Percentiles rank a stretch among this genome's conserved stretches.
These are phyloP conservation scores for Scenedesmus sp. DNA, from an alignment of 163 green algal genomes.

Conservation along the genomic window DNA sequence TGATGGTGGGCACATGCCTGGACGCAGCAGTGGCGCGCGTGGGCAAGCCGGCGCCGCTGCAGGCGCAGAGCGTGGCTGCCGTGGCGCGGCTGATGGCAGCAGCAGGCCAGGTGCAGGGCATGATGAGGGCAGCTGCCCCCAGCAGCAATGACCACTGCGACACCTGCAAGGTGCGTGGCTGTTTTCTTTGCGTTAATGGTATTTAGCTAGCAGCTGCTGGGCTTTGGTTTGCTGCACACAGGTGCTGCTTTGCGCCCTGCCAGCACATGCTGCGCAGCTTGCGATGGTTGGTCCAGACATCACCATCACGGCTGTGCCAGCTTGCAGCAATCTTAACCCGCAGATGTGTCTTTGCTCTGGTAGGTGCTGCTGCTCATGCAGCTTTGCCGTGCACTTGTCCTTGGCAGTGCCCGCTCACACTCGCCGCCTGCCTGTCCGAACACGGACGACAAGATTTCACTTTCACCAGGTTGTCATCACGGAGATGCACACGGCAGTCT, in stretches of 20 bases:
- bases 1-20: slow-evolving; percentile 47
- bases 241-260: background rate
- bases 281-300: too few species aligned
- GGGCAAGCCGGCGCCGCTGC: background rate
- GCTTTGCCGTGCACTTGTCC: background rate
- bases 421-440: too few species aligned
- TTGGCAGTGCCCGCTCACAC: background rate
- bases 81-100: background rate
- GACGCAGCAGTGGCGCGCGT: background rate
- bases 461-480: too few species aligned
- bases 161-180: slow-evolving; percentile 45
- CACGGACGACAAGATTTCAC: too few species aligned
- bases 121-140: background rate
- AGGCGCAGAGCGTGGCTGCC: background rate
- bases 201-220: too few species aligned
- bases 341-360: too few species aligned
- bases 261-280: too few species aligned
- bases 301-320: too few species aligned
- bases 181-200: too few species aligned
- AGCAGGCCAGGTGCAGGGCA: background rate
- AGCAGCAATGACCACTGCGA: slow-evolving; percentile 51
- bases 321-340: too few species aligned
- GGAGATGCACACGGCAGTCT: too few species aligned
- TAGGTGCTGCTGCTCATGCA: too few species aligned
- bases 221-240: background rate